Evolutionary conservation across 2,329 filamentous ascomycete species (phyloP).

Genomic region (Periconia macrospinosa): DNA sequence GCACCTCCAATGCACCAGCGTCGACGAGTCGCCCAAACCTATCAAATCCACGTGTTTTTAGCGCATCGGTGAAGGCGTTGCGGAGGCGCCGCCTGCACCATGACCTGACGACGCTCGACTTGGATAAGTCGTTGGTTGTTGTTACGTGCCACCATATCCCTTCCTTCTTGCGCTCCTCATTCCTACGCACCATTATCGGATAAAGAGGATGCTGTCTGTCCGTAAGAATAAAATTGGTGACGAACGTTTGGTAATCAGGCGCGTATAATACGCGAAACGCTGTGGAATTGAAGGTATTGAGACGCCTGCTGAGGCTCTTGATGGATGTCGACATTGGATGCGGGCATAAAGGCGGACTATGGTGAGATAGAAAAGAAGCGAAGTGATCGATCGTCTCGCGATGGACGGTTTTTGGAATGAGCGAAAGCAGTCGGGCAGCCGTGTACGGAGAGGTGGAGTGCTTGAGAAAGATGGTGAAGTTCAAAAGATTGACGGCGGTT

Average conservation of each 20-base stretch:
- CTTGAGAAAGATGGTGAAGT: background rate
- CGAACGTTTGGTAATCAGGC: constrained; percentile 25
- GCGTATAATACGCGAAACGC: constrained; percentile 27
- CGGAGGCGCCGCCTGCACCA: constrained; percentile 35
- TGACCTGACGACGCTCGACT: constrained; percentile 34
- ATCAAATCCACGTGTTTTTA: constrained; percentile 30
- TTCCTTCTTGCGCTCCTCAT: constrained; percentile 19
- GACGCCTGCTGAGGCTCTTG: background rate
- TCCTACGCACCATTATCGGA: constrained; percentile 20
- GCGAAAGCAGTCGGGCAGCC: too few species aligned
- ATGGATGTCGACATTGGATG: background rate
- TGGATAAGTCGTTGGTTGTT: constrained; percentile 23
- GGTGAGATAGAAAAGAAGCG: too few species aligned
- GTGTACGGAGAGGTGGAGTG: too few species aligned
- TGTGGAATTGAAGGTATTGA: background rate
- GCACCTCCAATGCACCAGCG: background rate
- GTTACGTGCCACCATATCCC: constrained; percentile 39
- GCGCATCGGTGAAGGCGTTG: constrained; percentile 32
- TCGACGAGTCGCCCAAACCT: constrained; percentile 27
- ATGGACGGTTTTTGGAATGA: too few species aligned
- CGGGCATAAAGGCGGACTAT: background rate
- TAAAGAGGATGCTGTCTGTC: constrained; percentile 31
- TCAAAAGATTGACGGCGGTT: background rate
- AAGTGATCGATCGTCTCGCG: too few species aligned
- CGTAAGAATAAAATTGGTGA: constrained; percentile 20